Evolutionary conservation across 495 filamentous ascomycete genomes (phyloP), one percentile per base, ranked within the genome.

Genomic region (Lichina pygmaea): DNA sequence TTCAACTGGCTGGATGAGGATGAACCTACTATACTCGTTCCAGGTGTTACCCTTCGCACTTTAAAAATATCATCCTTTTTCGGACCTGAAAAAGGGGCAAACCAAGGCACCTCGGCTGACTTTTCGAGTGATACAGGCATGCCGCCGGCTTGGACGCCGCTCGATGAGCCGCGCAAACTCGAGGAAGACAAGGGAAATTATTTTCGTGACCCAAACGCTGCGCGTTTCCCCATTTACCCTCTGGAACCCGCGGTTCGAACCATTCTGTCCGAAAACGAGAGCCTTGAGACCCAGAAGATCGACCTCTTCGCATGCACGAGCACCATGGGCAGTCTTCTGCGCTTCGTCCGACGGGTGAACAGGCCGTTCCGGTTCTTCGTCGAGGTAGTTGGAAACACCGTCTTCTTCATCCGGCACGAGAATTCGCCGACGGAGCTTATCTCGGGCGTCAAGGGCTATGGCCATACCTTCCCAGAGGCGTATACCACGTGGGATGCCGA

Each of bases 221-320:
- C 73, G 6, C 59, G 58, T 2, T 73, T 64, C 50, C 64, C 72
- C 7, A 49, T 49, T 0, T 61, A 74, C 48, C 75, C 75, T 0
- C 55, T 73, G 9, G 68, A 77, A 50, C 75, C 77, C 2, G 64
- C 66, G 6, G 60, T 81, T 6, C 55, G 57, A 47, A 58, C 70
- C 1, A 44, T 73, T 0, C 45, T 68, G 6, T 48, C 15, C 2
- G 44, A 55, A 6, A 39, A 63, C 0, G 57, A 60, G 2, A 52
- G 62, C 3, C 64, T 66, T 33, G 33, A 57, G 0, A 52, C 62
- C 12, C 42, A 49, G 6, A 44, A 50, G 8, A 45, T 79, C n/a
- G 72, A 81, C 47, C 55, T 81, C 17, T 56, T 81, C 32, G 71
- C 60, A 0, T 81, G 78, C 48, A 57, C 60, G 4, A 78, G 70